Percentiles rank a stretch among this genome's conserved stretches.
phyloP scores from a whole-genome alignment of 805 yeast genomes.

The Suhomyces vadensis region DNA sequence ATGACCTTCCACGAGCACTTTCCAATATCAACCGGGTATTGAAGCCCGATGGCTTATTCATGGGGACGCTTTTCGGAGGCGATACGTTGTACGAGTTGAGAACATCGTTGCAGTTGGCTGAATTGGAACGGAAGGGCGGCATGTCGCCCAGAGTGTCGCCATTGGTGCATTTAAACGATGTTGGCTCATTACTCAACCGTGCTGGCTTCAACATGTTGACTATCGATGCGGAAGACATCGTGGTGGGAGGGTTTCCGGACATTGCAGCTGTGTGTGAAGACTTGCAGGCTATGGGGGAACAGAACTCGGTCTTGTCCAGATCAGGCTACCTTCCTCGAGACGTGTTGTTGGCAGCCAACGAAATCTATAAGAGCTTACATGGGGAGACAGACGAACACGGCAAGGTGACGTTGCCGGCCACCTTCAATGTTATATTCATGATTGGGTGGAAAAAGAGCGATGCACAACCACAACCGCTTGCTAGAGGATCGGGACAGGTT shows the following conservation, averaged over 20 bases:
- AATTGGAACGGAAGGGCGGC: slow-evolving; percentile 76
- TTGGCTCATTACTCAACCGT: slow-evolving; percentile 68
- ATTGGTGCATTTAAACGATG: slow-evolving; percentile 72
- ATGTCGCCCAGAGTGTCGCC: slow-evolving; percentile 82
- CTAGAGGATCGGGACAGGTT: slow-evolving; percentile 70
- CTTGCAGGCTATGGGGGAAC: slow-evolving; percentile 81
- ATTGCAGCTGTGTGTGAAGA: slow-evolving; percentile 67
- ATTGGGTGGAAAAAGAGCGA: slow-evolving; percentile 85
- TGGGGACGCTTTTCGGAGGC: slow-evolving; percentile 81
- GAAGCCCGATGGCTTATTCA: slow-evolving; percentile 78
- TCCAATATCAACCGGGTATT: slow-evolving; percentile 56
- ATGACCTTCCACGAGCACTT: slow-evolving; percentile 72
- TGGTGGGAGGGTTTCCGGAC: slow-evolving; percentile 75
- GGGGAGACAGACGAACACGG: slow-evolving; percentile 57
- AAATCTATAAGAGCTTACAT: slow-evolving; percentile 70
- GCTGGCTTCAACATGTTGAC: slow-evolving; percentile 82
- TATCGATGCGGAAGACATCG: slow-evolving; percentile 79
- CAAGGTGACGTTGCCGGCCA: slow-evolving; percentile 63
- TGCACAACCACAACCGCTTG: slow-evolving; percentile 68
- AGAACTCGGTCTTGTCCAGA: slow-evolving; percentile 63
- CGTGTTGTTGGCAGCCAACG: slow-evolving; percentile 70
- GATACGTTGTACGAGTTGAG: slow-evolving; percentile 83
- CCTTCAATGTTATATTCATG: slow-evolving; percentile 76
- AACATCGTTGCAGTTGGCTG: slow-evolving; percentile 79
- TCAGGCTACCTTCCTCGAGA: slow-evolving; percentile 49